Conservation (phyloP, 2,329 filamentous ascomycete species). For the Pyrenochaeta sp. region DNA sequence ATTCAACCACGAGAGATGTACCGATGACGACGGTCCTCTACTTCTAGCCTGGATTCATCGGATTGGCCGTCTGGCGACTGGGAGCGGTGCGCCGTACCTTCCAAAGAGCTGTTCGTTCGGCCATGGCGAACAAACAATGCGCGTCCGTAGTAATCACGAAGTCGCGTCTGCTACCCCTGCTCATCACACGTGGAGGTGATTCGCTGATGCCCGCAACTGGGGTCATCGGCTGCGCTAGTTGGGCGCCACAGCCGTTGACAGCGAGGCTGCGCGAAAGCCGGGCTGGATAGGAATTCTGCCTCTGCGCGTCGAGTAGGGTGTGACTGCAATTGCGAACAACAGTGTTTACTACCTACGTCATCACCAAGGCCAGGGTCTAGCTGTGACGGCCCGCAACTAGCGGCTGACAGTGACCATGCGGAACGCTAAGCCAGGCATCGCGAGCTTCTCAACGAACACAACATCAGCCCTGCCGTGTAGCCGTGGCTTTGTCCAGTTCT, state of each 20-base stretch:
- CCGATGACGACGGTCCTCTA: slow-evolving; percentile 28
- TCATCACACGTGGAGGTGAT: background rate
- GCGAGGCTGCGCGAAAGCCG: background rate
- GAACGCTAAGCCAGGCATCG: background rate
- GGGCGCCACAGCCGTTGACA: background rate
- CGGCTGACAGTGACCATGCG: background rate
- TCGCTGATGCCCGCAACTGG: background rate
- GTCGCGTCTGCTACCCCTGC: background rate
- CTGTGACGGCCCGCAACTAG: background rate
- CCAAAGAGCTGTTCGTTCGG: background rate
- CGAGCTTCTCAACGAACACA: background rate
- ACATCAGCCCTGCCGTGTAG: background rate
- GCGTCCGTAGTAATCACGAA: background rate
- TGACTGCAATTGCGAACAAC: background rate
- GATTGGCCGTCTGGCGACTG: background rate
- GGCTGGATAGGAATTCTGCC: too few relatives aligned
- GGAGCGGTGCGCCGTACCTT: background rate
- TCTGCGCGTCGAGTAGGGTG: too few relatives aligned
- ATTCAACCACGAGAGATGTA: slow-evolving; percentile 23
- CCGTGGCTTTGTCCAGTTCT: background rate
- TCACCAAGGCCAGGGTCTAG: background rate
- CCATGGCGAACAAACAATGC: background rate
- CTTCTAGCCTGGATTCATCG: background rate
- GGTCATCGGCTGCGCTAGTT: background rate
- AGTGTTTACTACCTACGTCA: background rate